phyloP scores from a whole-genome alignment of 2,329 filamentous ascomycete genomes.

The Cladosporium sp. region DNA sequence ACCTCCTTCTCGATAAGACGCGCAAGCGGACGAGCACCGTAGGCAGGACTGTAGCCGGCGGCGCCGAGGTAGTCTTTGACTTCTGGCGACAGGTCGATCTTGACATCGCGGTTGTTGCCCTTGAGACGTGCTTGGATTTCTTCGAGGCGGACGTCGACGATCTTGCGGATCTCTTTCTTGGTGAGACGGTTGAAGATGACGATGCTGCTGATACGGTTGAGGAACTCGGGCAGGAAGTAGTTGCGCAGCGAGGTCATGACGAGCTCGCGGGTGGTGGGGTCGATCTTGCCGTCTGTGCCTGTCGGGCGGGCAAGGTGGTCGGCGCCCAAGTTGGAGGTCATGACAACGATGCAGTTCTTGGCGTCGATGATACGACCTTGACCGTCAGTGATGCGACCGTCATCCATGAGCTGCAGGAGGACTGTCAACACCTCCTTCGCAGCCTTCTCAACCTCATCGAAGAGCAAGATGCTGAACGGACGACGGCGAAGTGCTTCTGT shows the following conservation, averaged over 20 bases:
- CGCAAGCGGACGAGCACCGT: constrained; percentile 84
- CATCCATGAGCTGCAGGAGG: constrained; percentile 98
- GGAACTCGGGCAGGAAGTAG: constrained; percentile 97
- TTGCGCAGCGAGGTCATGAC: constrained; percentile 89
- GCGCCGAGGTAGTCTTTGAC: constrained; percentile 92
- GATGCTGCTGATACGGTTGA: constrained; percentile 93
- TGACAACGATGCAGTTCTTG: constrained; percentile 97
- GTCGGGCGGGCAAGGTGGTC: constrained; percentile 85
- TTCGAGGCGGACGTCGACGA: constrained; percentile 82
- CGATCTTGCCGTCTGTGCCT: constrained; percentile 78
- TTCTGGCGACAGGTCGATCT: constrained; percentile 77
- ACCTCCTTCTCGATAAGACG: constrained; percentile 97
- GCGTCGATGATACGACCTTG: constrained; percentile 94
- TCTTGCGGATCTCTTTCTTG: constrained; percentile 84
- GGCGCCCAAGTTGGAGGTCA: constrained; percentile 96
- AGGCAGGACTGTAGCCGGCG: constrained; percentile 91
- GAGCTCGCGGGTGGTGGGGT: constrained; percentile 79
- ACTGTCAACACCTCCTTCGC: constrained; percentile 97
- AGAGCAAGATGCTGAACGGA: constrained; percentile 95
- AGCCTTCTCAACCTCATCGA: constrained; percentile 98
- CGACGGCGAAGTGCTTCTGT: constrained; percentile 91
- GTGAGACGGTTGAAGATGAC: constrained; percentile 99
- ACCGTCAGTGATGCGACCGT: constrained; percentile 96
- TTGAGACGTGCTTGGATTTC: constrained; percentile 93
- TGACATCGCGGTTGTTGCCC: constrained; percentile 80